Evolutionary conservation across 257 asterid genomes (phyloP), one percentile per base, ranked within the genome.

Genomic region (Ligustrum vulgare): DNA sequence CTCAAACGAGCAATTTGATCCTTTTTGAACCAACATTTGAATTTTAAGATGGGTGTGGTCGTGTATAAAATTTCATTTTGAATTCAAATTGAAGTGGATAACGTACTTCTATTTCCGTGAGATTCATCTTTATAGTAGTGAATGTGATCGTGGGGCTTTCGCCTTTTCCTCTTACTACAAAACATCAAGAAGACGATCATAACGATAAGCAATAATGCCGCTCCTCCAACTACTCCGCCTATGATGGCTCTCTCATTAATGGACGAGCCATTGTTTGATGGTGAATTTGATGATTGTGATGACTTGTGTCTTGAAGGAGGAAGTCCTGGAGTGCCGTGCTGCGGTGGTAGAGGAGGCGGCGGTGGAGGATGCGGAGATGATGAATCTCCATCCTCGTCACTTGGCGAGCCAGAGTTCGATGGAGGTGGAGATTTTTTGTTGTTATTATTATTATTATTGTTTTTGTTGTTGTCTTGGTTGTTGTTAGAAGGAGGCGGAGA

Each of bases 141-240:
- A 84, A 91, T 85, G 37, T 90, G 91, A 25, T 79, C 81, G 32
- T 74, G 89, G 8, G 78, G 73, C 84, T 75, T 88, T 72, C 96
- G 79, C 77, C 82, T 91, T 78, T 83, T 89, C 72, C 80, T 88
- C 58, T 66, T 83, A 35, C 77, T 35, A 25, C 91, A 83, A 51
- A 78, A 78, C 16, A 88, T n/a, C 70, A 87, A 25, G 68, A 82
- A 77, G 35, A 78, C 84, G 7, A 91, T 51, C 84, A 89, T 25
- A 23, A 90, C 15, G 13, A 86, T 62, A 20, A 91, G 79, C 71
- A 91, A 73, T 13, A 94, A 65, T 71, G 81, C 93, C 3, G 84
- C 96, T 1, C 90, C 92, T 0, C 82, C 91, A 0, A 89, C 89
- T n/a, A 78, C 88, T 77, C 97, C 97, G 3, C 85, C 90, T 39